Conservation (phyloP, 192 early-diverging fungal genomes). For the Obelidium mucronatum region DNA sequence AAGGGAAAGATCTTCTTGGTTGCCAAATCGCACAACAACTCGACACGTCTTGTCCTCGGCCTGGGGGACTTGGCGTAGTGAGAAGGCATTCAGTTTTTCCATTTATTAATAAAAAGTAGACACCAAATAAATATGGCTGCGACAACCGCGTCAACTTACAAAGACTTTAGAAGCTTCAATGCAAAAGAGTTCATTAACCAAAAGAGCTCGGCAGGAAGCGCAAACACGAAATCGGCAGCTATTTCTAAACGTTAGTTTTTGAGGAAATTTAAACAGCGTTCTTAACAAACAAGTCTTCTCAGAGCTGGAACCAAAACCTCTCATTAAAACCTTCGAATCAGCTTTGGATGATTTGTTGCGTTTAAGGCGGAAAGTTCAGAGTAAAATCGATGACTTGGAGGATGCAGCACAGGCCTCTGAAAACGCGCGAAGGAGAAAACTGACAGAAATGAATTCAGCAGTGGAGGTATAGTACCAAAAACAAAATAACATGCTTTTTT, state of each 20-base stretch:
- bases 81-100: not conserved
- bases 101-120: too few species aligned
- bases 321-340: constrained; percentile 90
- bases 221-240: too few species aligned
- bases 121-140: too few species aligned
- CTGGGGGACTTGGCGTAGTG: not conserved
- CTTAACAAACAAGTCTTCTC: not conserved
- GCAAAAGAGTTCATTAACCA: constrained; percentile 20
- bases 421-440: constrained; percentile 73
- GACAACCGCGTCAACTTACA: not conserved
- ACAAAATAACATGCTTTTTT: not conserved
- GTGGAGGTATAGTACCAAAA: constrained; percentile 71
- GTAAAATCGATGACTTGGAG: constrained; percentile 87
- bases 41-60: not conserved
- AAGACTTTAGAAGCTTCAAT: constrained; percentile 15
- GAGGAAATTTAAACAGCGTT: too few species aligned
- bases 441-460: constrained; percentile 77
- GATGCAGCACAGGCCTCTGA: constrained; percentile 78
- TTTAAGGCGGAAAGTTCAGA: constrained; percentile 76
- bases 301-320: constrained; percentile 89
- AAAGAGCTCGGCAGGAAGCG: too few species aligned
- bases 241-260: too few species aligned
- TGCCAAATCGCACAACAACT: not conserved
- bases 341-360: constrained; percentile 83
- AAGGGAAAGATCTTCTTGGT: not conserved